Conservation (phyloP, 73 alveolate species). For the Paramecium sonneborni region DNA sequence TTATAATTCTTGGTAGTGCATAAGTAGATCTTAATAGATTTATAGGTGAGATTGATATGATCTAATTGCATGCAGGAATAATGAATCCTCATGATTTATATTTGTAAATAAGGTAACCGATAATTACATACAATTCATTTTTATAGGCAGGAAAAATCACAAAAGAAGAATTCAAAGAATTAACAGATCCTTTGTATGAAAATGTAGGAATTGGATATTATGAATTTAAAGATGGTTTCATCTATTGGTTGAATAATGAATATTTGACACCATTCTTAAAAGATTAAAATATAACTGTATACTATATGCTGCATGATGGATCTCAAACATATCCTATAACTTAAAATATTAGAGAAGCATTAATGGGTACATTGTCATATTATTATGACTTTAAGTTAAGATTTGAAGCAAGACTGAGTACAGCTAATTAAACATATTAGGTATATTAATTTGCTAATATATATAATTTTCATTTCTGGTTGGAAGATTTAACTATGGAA, state of each 20-base stretch:
- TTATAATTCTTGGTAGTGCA: neutral
- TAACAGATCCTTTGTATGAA: neutral
- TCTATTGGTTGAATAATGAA: neutral
- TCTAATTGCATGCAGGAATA: neutral
- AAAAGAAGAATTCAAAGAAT: neutral
- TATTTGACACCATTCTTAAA: neutral
- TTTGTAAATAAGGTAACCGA: neutral
- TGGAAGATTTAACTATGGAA: constrained; percentile 19
- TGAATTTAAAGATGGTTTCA: neutral
- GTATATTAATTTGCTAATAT: constrained; percentile 44
- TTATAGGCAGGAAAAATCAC: neutral
- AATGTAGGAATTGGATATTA: neutral
- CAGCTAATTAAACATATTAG: constrained; percentile 25
- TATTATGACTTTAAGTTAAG: neutral
- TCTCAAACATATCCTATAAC: neutral
- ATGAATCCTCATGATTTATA: constrained; percentile 35
- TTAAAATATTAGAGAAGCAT: neutral
- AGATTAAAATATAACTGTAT: neutral
- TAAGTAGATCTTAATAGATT: neutral
- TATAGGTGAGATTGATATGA: constrained; percentile 9
- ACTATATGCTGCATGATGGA: neutral
- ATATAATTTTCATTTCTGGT: neutral
- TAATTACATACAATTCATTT: neutral
- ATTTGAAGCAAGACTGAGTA: constrained; percentile 18
- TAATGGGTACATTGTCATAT: neutral